Base-by-base conservation (phyloP, 2,329 filamentous ascomycete species). In the Mycosphaerella sp. region DNA sequence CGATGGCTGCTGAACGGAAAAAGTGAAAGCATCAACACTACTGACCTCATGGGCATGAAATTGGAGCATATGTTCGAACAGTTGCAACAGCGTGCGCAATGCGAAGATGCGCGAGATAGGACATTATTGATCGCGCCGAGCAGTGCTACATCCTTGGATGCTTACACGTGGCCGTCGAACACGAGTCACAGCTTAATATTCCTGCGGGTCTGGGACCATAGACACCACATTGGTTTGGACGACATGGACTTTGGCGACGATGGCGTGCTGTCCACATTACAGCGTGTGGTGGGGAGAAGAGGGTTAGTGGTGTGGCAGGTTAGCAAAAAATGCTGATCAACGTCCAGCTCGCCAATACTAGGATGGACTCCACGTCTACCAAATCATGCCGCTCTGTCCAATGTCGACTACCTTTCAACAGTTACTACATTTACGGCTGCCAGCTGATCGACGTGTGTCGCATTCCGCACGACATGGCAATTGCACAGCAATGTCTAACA, bases 191-290 rank as follows among this genome's bases (percentile, higher is more conserved):
- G 51, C 9, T 12, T 62, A 10, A 42, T 77, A 28, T 84, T 90
- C 60, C 75, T 82, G 52, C 79, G 87, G 65, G 79, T 87, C 3
- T 90, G 85, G 84, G 77, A 77, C 53, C 77, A 87, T 61, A 71
- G 69, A 41, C 74, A 76, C 49, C 87, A 91, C 67, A 68, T 91
- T 30, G 89, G 89, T 62, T 71, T 91, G 37, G 87, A 91, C 67
- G 87, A 91, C 68, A 73, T 91, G 64, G 86, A 90, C 64, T 89
- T 87, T 73, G 85, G 74, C 2, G 82, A 86, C 54, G 86, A 90
- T 60, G 87, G 87, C 5, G 74, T 90, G 44, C 85, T 81, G 83
- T 74, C 78, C 54, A 90, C 87, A 6, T 67, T 91, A 41, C 71
- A 75, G 32, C 73, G 86, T 59, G 85, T 89, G 9, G 42, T 69